A percentile compares a stretch with the other conserved stretches of the same genome.
Evolutionary conservation across 2,329 filamentous ascomycete genomes (phyloP).

Genomic region (Nigrospora sphaerica): DNA sequence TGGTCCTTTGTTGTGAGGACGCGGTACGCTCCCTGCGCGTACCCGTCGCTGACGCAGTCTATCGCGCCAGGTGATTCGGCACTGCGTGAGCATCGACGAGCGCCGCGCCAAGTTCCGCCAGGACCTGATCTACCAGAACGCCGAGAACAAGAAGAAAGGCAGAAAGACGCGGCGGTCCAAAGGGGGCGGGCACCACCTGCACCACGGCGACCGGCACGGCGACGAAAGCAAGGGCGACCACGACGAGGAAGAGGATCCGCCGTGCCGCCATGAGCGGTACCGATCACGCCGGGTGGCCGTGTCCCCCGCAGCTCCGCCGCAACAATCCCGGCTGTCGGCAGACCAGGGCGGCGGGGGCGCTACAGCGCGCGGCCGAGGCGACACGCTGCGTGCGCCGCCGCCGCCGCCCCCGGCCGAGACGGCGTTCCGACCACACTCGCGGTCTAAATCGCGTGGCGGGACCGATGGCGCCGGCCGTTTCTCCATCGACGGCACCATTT

Average conservation of each 20-base stretch:
- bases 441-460: conserved; percentile 9
- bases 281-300: conserved; percentile 15
- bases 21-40: too few relatives aligned
- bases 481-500: conserved; percentile 13
- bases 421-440: conserved; percentile 23
- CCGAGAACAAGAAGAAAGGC: conserved; percentile 11
- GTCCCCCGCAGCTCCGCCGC: conserved; percentile 1
- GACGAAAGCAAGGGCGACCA: too few relatives aligned
- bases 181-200: conserved; percentile 7
- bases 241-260: too few relatives aligned
- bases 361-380: conserved; percentile 8
- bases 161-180: conserved; percentile 11
- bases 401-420: conserved; percentile 15
- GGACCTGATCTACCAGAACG: conserved; percentile 55
- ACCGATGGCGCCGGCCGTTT: too few relatives aligned
- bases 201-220: too few relatives aligned
- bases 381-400: conserved; percentile 8
- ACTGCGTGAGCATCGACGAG: conserved; percentile 66
- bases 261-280: conserved; percentile 25
- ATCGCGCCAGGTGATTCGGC: conserved; percentile 45
- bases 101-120: conserved; percentile 65
- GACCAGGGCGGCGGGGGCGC: not conserved
- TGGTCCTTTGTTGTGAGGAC: too few relatives aligned
- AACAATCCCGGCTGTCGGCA: not conserved
- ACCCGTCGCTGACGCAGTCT: not conserved